Evolutionary conservation across 192 early-diverging fungal genomes (phyloP).

Genomic region (Coemansia sp.): DNA sequence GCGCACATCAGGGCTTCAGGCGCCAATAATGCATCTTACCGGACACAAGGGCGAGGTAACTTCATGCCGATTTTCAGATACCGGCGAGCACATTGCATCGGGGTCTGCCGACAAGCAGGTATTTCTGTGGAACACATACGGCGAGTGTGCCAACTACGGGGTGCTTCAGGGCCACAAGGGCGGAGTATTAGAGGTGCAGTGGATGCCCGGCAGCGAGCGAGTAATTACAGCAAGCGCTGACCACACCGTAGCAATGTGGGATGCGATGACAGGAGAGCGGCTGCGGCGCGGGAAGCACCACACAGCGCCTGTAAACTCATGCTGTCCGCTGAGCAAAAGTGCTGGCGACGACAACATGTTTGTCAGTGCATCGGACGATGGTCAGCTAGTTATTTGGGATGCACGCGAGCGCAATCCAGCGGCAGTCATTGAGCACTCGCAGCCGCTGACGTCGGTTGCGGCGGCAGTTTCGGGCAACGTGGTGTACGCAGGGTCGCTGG

Average conservation of each 20-base stretch:
- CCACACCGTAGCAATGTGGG: slow-evolving; percentile 77
- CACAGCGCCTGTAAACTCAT: slow-evolving; percentile 76
- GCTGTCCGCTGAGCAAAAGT: slow-evolving; percentile 60
- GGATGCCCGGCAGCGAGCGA: slow-evolving; percentile 79
- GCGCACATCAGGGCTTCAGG: slow-evolving; percentile 72
- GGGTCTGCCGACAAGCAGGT: slow-evolving; percentile 79
- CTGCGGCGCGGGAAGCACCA: slow-evolving; percentile 81
- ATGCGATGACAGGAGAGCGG: slow-evolving; percentile 77
- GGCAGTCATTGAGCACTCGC: slow-evolving; percentile 57
- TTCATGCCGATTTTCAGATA: slow-evolving; percentile 80
- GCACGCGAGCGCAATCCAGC: slow-evolving; percentile 61
- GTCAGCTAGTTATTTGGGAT: slow-evolving; percentile 73
- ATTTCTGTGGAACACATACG: slow-evolving; percentile 90
- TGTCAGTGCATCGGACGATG: slow-evolving; percentile 85
- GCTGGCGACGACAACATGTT: slow-evolving; percentile 68
- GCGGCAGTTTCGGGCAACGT: slow-evolving; percentile 73
- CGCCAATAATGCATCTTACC: slow-evolving; percentile 82
- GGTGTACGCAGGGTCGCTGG: slow-evolving; percentile 84
- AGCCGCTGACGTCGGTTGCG: slow-evolving; percentile 74
- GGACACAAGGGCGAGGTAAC: slow-evolving; percentile 83
- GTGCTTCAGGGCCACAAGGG: slow-evolving; percentile 84
- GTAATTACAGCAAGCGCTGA: slow-evolving; percentile 85
- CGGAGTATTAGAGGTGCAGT: slow-evolving; percentile 82
- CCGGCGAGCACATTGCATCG: slow-evolving; percentile 80
- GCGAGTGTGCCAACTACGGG: slow-evolving; percentile 86